These are phyloP conservation scores for Fusarium sp. DNA, from an alignment of 2,329 filamentous ascomycete species.

Conservation along the genomic window DNA sequence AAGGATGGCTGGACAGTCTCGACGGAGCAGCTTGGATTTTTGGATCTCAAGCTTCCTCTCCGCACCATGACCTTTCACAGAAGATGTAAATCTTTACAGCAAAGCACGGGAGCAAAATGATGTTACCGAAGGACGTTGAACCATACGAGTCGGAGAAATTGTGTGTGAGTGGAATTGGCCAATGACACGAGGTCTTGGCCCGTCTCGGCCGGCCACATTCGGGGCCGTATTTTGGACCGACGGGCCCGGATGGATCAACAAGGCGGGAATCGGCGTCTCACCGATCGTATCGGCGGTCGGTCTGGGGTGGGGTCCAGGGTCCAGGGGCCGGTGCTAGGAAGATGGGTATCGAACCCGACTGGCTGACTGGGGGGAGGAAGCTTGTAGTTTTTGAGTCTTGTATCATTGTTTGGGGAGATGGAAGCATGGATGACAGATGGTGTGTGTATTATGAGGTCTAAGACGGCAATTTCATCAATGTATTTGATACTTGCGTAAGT, in stretches of 20 bases:
- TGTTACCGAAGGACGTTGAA: conserved; percentile 14
- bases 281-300: too few species aligned
- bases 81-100: background rate
- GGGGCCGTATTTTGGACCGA: background rate
- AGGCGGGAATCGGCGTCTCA: background rate
- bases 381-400: background rate
- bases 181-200: conserved; percentile 28
- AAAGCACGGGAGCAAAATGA: background rate
- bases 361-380: background rate
- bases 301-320: too few species aligned
- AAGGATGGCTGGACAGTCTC: background rate
- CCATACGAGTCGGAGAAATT: conserved; percentile 4
- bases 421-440: background rate
- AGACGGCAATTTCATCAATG: background rate
- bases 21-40: conserved; percentile 5
- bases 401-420: background rate
- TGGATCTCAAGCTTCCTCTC: conserved; percentile 7
- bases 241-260: conserved; percentile 12
- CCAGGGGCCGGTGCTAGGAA: background rate
- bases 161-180: conserved; percentile 17
- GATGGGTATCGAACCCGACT: background rate
- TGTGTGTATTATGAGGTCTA: background rate
- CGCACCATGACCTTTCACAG: conserved; percentile 1
- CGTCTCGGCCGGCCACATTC: conserved; percentile 17
- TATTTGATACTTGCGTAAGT: background rate